phyloP scores from a whole-genome alignment of 352 stramenopile species.

The Phytophthora pluvialis region DNA sequence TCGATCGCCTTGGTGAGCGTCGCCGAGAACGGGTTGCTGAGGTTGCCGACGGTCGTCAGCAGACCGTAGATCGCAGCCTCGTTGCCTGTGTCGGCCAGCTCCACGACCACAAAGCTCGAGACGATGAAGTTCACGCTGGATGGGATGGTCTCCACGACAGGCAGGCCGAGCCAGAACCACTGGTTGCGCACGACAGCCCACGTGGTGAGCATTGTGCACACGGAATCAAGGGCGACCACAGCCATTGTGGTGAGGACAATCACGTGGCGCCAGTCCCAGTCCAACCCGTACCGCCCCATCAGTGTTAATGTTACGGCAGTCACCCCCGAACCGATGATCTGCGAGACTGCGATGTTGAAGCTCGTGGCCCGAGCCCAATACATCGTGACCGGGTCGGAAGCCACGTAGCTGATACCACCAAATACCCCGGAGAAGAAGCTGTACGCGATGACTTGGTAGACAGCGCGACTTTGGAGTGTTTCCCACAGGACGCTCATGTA shows the following conservation, averaged over 20 bases:
- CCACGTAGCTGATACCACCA: conserved; percentile 38
- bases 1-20: conserved; percentile 48
- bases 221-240: conserved; percentile 37
- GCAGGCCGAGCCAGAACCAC: conserved; percentile 50
- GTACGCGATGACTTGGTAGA: conserved; percentile 50
- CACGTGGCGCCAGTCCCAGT: conserved; percentile 48
- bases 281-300: conserved; percentile 41
- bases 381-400: conserved; percentile 36
- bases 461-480: conserved; percentile 38
- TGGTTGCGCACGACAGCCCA: conserved; percentile 49
- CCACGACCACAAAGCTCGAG: conserved; percentile 52
- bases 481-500: conserved; percentile 41
- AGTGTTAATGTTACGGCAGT: conserved; percentile 36
- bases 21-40: conserved; percentile 46
- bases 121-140: conserved; percentile 48
- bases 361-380: conserved; percentile 48
- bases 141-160: conserved; percentile 43
- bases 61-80: conserved; percentile 54
- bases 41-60: conserved; percentile 48
- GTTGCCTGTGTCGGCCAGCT: conserved; percentile 51
- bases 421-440: conserved; percentile 45
- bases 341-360: conserved; percentile 44
- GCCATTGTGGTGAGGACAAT: conserved; percentile 35
- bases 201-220: conserved; percentile 42
- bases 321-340: conserved; percentile 39